Conservation (phyloP, 176 grass and related monocot species). For the Alloteropsis semialata region DNA sequence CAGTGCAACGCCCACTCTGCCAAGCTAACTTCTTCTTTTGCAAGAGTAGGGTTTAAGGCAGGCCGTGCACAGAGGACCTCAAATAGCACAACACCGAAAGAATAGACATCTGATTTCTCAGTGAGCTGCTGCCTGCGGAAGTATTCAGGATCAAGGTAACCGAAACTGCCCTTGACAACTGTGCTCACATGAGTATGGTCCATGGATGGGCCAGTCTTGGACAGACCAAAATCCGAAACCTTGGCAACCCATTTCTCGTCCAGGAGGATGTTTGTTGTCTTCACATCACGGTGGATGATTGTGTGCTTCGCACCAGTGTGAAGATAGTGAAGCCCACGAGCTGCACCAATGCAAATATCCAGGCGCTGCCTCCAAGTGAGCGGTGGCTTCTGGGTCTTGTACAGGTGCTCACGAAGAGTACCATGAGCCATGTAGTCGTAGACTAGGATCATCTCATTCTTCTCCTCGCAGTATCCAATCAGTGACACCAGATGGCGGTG, state of each 20-base stretch:
- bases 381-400: constrained; percentile 88
- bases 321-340: constrained; percentile 90
- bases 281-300: constrained; percentile 96
- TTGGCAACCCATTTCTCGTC: constrained; percentile 97
- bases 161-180: constrained; percentile 96
- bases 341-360: constrained; percentile 94
- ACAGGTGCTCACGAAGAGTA: constrained; percentile 91
- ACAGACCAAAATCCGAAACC: constrained; percentile 97
- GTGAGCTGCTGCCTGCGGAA: constrained; percentile 93
- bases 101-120: constrained; percentile 96
- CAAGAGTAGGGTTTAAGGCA: constrained; percentile 70
- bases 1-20: constrained; percentile 94
- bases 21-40: constrained; percentile 96
- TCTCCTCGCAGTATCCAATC: constrained; percentile 90
- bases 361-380: constrained; percentile 88
- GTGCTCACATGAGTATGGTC: constrained; percentile 98
- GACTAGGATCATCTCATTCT: constrained; percentile 89
- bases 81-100: constrained; percentile 90
- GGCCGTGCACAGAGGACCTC: constrained; percentile 92
- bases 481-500: constrained; percentile 88
- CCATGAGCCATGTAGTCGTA: constrained; percentile 96
- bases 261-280: constrained; percentile 94
- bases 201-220: constrained; percentile 87
- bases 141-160: constrained; percentile 91
- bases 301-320: constrained; percentile 96